phyloP scores from a whole-genome alignment of 106 monocot genomes.

The Gastrodia elata region DNA sequence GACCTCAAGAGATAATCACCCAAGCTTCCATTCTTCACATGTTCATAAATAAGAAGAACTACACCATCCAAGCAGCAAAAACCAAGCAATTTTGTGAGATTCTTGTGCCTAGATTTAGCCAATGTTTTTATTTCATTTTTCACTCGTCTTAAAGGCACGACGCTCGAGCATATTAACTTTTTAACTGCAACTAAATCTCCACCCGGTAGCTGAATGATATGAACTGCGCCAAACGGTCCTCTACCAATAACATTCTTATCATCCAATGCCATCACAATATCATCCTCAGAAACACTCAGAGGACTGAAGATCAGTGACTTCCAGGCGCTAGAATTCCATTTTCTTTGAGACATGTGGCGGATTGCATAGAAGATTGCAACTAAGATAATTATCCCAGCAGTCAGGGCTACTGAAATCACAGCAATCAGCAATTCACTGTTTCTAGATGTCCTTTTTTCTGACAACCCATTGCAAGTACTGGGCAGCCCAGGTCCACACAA shows the following conservation, averaged over 20 bases:
- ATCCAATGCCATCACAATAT: conserved; percentile 27
- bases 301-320: conserved; percentile 45
- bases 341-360: conserved; percentile 12
- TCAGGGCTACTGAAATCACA: conserved; percentile 15
- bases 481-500: conserved; percentile 70
- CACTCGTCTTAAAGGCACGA: conserved; percentile 19
- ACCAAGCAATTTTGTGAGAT: conserved; percentile 42
- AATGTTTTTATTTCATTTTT: conserved; percentile 40
- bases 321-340: conserved; percentile 8
- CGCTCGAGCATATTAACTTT: conserved; percentile 18
- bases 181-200: conserved; percentile 42
- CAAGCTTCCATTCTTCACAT: conserved; percentile 36
- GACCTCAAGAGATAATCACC: conserved; percentile 32
- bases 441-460: neutral
- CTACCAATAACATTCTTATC: conserved; percentile 44
- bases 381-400: conserved; percentile 18
- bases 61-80: conserved; percentile 46
- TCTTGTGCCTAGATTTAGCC: conserved; percentile 57
- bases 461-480: conserved; percentile 16
- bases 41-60: conserved; percentile 44
- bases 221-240: conserved; percentile 45
- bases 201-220: conserved; percentile 26
- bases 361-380: conserved; percentile 18
- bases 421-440: conserved; percentile 17
- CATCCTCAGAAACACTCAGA: conserved; percentile 38